phyloP scores from a whole-genome alignment of 805 yeast species.

The Yarrowia deformans region DNA sequence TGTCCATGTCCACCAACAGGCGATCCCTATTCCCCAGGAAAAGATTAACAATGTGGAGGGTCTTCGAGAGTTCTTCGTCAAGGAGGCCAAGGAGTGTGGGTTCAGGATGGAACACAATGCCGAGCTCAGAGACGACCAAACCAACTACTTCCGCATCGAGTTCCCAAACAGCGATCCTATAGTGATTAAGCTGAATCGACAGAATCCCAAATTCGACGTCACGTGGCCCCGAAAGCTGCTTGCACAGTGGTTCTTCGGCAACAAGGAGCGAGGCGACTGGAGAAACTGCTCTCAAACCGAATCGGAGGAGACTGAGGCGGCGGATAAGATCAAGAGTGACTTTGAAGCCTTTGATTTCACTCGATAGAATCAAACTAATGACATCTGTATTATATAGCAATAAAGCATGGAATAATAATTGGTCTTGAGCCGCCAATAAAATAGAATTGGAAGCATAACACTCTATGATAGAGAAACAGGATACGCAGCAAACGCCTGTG shows the following conservation, averaged over 20 bases:
- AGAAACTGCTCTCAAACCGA: constrained; percentile 72
- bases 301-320: constrained; percentile 68
- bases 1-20: constrained; percentile 79
- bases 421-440: no score
- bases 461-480: neutral
- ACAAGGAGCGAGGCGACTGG: constrained; percentile 75
- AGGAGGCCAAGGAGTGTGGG: constrained; percentile 35
- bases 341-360: constrained; percentile 65
- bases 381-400: constrained; percentile 6
- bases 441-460: no score
- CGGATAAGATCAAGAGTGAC: constrained; percentile 64
- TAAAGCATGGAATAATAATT: constrained; percentile 2
- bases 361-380: constrained; percentile 7
- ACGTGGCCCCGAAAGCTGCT: constrained; percentile 85
- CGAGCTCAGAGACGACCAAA: constrained; percentile 48
- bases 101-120: constrained; percentile 29
- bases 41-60: constrained; percentile 46
- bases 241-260: constrained; percentile 62
- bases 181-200: constrained; percentile 40
- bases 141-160: constrained; percentile 44
- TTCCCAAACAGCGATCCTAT: constrained; percentile 41
- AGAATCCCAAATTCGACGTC: constrained; percentile 60
- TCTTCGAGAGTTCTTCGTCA: constrained; percentile 26
- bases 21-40: constrained; percentile 68
- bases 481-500: neutral